Conservation (phyloP, 306 rosid genomes). For the Hippophae rhamnoides region DNA sequence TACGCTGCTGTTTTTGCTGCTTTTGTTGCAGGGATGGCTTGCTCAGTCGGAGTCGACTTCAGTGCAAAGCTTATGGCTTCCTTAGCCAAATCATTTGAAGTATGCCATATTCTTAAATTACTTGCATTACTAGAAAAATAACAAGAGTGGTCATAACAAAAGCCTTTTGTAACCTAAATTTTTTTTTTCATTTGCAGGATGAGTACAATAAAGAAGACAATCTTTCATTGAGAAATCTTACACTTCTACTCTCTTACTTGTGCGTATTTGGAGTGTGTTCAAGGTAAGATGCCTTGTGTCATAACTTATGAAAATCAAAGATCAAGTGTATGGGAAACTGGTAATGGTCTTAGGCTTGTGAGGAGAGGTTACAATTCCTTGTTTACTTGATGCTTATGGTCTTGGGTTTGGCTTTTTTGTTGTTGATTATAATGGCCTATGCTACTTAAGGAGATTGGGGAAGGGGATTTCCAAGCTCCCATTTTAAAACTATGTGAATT, state of each 20-base stretch:
- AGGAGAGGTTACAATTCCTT: too few species aligned
- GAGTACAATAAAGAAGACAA: slow-evolving; percentile 68
- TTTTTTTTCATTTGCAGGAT: slow-evolving; percentile 34
- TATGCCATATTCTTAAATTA: slow-evolving; percentile 18
- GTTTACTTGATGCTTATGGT: too few species aligned
- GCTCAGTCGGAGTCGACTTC: slow-evolving; percentile 68
- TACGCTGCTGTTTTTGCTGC: slow-evolving; percentile 89
- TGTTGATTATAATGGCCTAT: too few species aligned
- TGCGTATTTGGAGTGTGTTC: slow-evolving; percentile 80
- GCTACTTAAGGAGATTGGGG: too few species aligned
- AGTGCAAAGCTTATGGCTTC: slow-evolving; percentile 76
- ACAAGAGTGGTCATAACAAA: background rate
- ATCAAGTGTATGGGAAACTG: too few species aligned
- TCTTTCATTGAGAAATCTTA: slow-evolving; percentile 74
- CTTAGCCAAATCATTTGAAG: slow-evolving; percentile 80
- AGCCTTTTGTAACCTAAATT: slow-evolving; percentile 2
- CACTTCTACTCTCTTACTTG: slow-evolving; percentile 70
- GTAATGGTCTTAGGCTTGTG: too few species aligned
- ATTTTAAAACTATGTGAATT: too few species aligned
- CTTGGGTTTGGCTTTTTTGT: too few species aligned
- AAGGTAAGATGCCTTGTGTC: slow-evolving; percentile 30
- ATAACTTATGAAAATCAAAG: too few species aligned
- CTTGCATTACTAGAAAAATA: background rate
- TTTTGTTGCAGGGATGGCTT: slow-evolving; percentile 81
- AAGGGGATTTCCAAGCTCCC: too few species aligned